A percentile compares a stretch with the other conserved stretches of the same genome.
Conservation (phyloP, 2,329 filamentous ascomycete genomes). For the Corinectria fuckeliana region DNA sequence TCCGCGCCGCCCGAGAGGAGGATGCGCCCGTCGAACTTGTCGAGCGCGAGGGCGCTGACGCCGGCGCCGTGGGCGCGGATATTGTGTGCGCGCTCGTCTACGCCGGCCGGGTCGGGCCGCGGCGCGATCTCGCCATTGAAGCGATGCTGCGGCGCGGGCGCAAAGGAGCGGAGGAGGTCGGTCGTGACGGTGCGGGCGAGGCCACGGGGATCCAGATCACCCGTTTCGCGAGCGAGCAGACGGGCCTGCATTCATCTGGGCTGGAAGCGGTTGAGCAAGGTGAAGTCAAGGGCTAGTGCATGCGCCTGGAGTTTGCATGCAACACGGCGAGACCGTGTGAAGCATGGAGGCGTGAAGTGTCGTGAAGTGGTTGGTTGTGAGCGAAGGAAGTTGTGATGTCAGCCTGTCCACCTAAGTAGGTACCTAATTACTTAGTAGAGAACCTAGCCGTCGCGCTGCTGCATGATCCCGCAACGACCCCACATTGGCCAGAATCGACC, state of each 20-base stretch:
- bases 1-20: slow-evolving; percentile 87
- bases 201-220: slow-evolving; percentile 66
- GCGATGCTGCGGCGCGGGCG: slow-evolving; percentile 68
- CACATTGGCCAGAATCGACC: slow-evolving; percentile 24
- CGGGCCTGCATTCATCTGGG: slow-evolving; percentile 71
- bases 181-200: slow-evolving; percentile 72
- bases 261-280: background rate
- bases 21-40: slow-evolving; percentile 78
- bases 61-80: slow-evolving; percentile 77
- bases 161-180: slow-evolving; percentile 72
- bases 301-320: background rate
- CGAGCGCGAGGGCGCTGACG: slow-evolving; percentile 79
- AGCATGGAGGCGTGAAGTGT: background rate
- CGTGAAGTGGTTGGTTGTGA: background rate
- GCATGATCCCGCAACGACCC: slow-evolving; percentile 24
- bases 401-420: no score
- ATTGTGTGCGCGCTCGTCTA: slow-evolving; percentile 43
- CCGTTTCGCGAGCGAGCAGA: slow-evolving; percentile 77
- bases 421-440: no score
- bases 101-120: slow-evolving; percentile 21
- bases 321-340: background rate
- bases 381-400: no score
- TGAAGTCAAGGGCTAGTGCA: background rate
- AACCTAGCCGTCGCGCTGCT: background rate
- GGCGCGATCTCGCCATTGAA: slow-evolving; percentile 64